Evolutionary conservation across 257 asterid species (phyloP).

Genomic region (Solanum habrochaites): DNA sequence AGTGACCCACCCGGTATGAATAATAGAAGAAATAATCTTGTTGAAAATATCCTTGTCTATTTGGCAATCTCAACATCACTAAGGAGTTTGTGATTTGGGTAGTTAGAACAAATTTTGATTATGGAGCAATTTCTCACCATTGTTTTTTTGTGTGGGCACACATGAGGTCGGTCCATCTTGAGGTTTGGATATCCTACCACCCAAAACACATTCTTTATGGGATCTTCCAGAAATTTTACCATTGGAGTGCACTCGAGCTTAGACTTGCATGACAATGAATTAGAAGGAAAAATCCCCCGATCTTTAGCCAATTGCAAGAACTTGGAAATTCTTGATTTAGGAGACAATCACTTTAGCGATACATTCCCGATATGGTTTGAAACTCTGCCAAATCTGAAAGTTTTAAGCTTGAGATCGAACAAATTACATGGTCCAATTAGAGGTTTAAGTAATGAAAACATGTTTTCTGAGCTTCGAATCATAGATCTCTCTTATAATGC

Average conservation of each 20-base stretch:
- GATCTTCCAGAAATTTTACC: not conserved
- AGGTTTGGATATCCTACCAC: conserved; percentile 5
- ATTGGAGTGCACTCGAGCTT: not conserved
- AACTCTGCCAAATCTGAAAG: not conserved
- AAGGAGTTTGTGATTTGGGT: not conserved
- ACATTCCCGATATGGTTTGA: not conserved
- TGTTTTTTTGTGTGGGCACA: too few relatives aligned
- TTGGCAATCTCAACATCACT: not conserved
- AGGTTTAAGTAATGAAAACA: not conserved
- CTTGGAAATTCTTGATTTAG: not conserved
- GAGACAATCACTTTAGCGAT: not conserved
- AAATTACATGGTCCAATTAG: not conserved
- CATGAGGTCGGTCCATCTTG: not conserved
- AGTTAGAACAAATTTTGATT: too few relatives aligned
- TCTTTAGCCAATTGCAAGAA: not conserved
- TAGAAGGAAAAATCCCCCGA: not conserved
- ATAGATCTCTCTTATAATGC: not conserved
- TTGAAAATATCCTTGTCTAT: not conserved
- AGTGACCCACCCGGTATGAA: not conserved
- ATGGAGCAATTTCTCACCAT: too few relatives aligned
- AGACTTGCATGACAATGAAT: not conserved
- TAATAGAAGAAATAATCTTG: not conserved
- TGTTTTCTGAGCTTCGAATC: not conserved
- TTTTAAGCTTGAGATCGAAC: not conserved
- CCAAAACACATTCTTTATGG: not conserved